phyloP scores from a whole-genome alignment of 1,284 basidiomycete genomes.

The Malassezia cuniculi region DNA sequence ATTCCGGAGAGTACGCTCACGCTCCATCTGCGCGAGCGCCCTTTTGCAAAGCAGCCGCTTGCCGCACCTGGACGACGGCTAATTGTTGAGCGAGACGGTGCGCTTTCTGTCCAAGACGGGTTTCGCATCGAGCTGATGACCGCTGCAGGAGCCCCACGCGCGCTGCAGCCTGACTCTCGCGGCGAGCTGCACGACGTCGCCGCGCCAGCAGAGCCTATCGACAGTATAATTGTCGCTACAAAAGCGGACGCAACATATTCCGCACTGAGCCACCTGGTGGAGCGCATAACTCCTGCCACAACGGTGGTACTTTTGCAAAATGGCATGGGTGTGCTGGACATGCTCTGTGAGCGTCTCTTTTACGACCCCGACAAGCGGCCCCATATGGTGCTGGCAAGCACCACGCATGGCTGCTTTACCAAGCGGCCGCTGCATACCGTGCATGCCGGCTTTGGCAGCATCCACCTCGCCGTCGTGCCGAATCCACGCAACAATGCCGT shows the following conservation, averaged over 20 bases:
- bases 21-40: slow-evolving; percentile 22
- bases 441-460: slow-evolving; percentile 61
- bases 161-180: slow-evolving; percentile 15
- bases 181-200: slow-evolving; percentile 14
- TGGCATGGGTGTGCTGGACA: slow-evolving; percentile 76
- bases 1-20: slow-evolving; percentile 14
- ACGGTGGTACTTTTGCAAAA: slow-evolving; percentile 85
- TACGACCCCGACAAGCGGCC: slow-evolving; percentile 61
- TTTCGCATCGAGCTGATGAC: slow-evolving; percentile 22
- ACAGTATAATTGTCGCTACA: slow-evolving; percentile 61
- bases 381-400: slow-evolving; percentile 70
- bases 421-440: slow-evolving; percentile 51
- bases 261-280: slow-evolving; percentile 55
- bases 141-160: slow-evolving; percentile 1
- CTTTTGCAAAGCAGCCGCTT: slow-evolving; percentile 7
- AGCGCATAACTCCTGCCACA: slow-evolving; percentile 56
- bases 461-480: slow-evolving; percentile 68
- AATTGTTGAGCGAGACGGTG: slow-evolving; percentile 23
- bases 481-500: slow-evolving; percentile 46
- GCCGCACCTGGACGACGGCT: too few species aligned
- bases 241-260: slow-evolving; percentile 60
- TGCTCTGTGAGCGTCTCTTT: slow-evolving; percentile 59
- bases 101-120: slow-evolving; percentile 20
- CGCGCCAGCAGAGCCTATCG: slow-evolving; percentile 26
- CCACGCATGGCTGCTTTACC: slow-evolving; percentile 62